phyloP scores from a whole-genome alignment of 1,139 yeast genomes.

The Geotrichum armillariae region DNA sequence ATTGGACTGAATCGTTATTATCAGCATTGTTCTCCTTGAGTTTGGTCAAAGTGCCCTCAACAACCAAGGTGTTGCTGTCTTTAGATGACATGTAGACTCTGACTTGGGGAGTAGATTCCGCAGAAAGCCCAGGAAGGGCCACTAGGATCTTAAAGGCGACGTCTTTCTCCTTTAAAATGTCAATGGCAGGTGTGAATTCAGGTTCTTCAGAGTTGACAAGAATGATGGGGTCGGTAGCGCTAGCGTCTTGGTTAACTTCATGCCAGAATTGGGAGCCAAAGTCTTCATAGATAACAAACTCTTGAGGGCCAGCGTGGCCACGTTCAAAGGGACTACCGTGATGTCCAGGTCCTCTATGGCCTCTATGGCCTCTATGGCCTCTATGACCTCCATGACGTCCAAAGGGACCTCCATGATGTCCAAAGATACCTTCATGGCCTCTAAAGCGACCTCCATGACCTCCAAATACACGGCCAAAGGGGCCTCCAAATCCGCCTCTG shows the following conservation, averaged over 20 bases:
- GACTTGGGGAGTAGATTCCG: neutral
- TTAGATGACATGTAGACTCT: neutral
- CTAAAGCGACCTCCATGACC: neutral
- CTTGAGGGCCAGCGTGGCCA: too few species aligned
- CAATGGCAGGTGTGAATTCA: neutral
- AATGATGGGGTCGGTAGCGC: neutral
- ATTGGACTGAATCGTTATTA: neutral
- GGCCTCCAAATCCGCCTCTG: neutral
- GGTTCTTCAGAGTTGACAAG: neutral
- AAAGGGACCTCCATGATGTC: neutral
- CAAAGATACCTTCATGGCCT: neutral
- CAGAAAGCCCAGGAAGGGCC: neutral
- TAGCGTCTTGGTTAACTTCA: neutral
- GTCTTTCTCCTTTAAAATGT: neutral
- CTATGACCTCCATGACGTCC: neutral
- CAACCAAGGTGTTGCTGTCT: neutral
- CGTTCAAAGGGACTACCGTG: neutral
- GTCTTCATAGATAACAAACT: too few species aligned
- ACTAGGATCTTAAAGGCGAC: neutral
- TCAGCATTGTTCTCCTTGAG: neutral
- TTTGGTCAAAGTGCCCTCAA: neutral
- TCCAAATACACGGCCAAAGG: neutral
- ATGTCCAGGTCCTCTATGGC: neutral
- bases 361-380: neutral
- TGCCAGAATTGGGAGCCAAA: too few species aligned